Conservation (phyloP, 23 red algal species). For the Gracilaria vermiculophylla region DNA sequence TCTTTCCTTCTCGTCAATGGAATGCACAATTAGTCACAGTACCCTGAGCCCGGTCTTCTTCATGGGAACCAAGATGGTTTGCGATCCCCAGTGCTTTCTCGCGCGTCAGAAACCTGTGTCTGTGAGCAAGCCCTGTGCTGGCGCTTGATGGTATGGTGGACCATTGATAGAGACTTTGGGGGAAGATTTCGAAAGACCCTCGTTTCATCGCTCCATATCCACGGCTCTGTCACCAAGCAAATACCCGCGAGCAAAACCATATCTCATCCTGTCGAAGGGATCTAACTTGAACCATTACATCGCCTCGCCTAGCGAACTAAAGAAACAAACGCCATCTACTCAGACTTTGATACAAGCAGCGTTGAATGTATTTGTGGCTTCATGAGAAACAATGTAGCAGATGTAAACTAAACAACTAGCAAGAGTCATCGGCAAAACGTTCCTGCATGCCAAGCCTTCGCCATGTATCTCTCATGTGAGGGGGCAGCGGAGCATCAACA, state of each 20-base stretch:
- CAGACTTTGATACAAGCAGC: background rate
- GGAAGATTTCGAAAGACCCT: no score
- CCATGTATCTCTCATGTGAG: slow-evolving; percentile 66
- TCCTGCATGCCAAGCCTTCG: slow-evolving; percentile 47
- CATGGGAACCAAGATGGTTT: no score
- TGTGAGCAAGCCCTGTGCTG: no score
- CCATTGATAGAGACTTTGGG: no score
- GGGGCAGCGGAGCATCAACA: slow-evolving; percentile 32
- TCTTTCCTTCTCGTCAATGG: no score
- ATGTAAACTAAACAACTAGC: background rate
- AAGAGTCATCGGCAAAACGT: background rate
- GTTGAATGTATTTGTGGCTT: background rate
- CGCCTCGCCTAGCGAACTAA: background rate
- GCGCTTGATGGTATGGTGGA: no score
- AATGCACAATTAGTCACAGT: no score
- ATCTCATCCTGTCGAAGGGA: background rate
- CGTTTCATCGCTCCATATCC: no score
- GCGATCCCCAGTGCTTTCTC: no score
- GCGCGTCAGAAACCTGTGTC: no score
- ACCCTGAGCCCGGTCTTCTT: no score
- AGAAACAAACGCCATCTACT: background rate
- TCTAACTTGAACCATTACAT: background rate
- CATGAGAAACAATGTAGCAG: background rate
- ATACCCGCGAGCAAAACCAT: background rate
- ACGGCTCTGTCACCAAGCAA: no score